Conservation (phyloP, 768 basidiomycete species). For the Suillus americanus region DNA sequence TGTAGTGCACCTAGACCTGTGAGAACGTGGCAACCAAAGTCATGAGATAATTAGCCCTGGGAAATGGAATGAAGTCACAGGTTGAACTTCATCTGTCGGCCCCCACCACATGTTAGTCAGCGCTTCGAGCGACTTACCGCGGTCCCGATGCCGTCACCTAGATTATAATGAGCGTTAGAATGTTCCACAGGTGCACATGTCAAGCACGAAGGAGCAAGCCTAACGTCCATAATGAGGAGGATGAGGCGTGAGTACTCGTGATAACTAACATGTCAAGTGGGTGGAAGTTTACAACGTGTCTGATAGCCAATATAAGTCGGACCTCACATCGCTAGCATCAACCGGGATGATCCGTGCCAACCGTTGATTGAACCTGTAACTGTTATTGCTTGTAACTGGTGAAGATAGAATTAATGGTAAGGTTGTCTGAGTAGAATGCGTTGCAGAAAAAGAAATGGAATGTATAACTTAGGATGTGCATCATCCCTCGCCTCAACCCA, state of each 20-base stretch:
- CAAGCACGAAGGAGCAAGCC: neutral
- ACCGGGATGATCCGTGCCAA: neutral
- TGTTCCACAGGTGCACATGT: neutral
- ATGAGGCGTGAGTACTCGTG: neutral
- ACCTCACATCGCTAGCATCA: neutral
- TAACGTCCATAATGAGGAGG: neutral
- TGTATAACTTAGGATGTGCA: neutral
- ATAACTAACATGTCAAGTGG: neutral
- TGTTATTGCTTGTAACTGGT: neutral
- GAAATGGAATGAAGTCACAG: constrained; percentile 1
- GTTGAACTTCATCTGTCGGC: neutral
- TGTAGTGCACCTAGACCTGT: neutral
- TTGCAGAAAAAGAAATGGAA: neutral
- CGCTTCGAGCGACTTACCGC: neutral
- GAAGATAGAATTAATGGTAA: neutral
- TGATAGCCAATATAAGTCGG: neutral
- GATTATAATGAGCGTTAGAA: neutral
- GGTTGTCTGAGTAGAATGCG: neutral
- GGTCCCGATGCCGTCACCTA: neutral
- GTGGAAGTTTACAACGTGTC: neutral
- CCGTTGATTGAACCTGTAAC: neutral
- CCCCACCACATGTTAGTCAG: neutral
- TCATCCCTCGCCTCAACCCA: constrained; percentile 38
- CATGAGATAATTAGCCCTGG: neutral
- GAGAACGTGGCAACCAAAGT: constrained; percentile 2